Evolutionary conservation across 2,329 filamentous ascomycete genomes (phyloP).

Genomic region (Zopfia rhizophila): DNA sequence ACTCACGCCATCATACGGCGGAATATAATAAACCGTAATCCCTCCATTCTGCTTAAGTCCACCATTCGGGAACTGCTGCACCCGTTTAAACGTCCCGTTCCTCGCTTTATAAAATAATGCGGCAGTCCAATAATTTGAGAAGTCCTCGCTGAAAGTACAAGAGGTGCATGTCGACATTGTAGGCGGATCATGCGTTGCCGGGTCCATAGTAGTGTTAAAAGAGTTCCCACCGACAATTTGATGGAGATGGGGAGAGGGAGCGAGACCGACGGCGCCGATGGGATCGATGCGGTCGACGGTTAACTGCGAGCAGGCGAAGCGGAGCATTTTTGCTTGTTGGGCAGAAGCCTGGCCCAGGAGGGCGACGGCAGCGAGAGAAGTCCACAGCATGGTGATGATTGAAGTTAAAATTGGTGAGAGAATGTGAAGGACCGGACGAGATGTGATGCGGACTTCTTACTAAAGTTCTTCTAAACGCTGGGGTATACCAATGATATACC

Average conservation of each 20-base stretch:
- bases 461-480: no score
- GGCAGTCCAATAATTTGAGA: slow-evolving; percentile 16
- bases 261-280: slow-evolving; percentile 24
- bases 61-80: slow-evolving; percentile 48
- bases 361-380: slow-evolving; percentile 5
- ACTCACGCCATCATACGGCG: slow-evolving; percentile 13
- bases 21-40: slow-evolving; percentile 32
- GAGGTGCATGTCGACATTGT: no score
- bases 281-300: slow-evolving; percentile 28
- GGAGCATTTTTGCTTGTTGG: slow-evolving; percentile 34
- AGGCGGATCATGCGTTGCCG: neutral
- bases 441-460: neutral
- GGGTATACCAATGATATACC: no score
- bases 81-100: slow-evolving; percentile 51
- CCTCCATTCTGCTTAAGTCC: slow-evolving; percentile 21
- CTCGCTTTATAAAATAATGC: slow-evolving; percentile 20
- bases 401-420: no score
- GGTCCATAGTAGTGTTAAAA: slow-evolving; percentile 2
- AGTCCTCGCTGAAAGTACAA: slow-evolving; percentile 12
- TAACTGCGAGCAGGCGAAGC: slow-evolving; percentile 21
- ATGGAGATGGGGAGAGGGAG: slow-evolving; percentile 27
- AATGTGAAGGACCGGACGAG: no score
- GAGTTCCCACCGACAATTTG: slow-evolving; percentile 24
- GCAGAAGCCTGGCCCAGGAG: slow-evolving; percentile 8
- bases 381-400: slow-evolving; percentile 19